Evolutionary conservation across 2,329 filamentous ascomycete genomes (phyloP), one percentile per base, ranked within the genome.

Genomic region (Claviceps pusilla): DNA sequence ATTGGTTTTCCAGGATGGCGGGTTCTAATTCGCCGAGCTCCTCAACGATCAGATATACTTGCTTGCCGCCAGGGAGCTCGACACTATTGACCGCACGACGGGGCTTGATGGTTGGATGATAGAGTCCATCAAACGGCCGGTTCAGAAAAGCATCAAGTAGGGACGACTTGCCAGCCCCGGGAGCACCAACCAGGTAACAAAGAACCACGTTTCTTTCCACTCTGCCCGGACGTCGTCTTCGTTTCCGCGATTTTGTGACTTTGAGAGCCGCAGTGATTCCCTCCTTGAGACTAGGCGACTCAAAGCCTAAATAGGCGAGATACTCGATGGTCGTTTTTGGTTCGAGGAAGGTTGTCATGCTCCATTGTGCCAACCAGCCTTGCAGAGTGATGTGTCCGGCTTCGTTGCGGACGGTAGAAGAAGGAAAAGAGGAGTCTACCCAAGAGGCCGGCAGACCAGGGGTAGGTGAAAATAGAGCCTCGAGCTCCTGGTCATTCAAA

Each of bases 311-410:
- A 65, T 96, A 96, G 3, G 93, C 93, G 2, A 98, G 81, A 66
- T 98, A 98, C 62, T 94, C 90, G 4, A 98, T 77, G 0, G 93
- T 97, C 0, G 89, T 96, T 66, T 93, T 94, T 12, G 93, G 91
- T 55, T 94, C 90, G 57, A 94, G 82, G 63, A 97, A 98, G 0
- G 93, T 98, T 0, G 93, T 98, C 93, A 98, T 98, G 66, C 90
- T 96, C 93, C 93, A 98, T 64, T 98, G 93, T 4, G 93, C 93
- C 42, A 98, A 79, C 93, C 93, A 98, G 2, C 93, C 93, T 68
- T 98, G 93, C 4, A 98, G 75, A 1, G 93, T 98, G 57, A 98
- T 90, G 66, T 97, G 82, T 0, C 93, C 93, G 9, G 88, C 89
- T 69, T 98, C 93, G 65, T 96, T 97, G 46, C 89, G 84, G 19